A percentile compares a stretch with the other conserved stretches of the same genome.
Evolutionary conservation across 164 flowering plant species (phyloP).

Genomic region (Nymphaea colorata): DNA sequence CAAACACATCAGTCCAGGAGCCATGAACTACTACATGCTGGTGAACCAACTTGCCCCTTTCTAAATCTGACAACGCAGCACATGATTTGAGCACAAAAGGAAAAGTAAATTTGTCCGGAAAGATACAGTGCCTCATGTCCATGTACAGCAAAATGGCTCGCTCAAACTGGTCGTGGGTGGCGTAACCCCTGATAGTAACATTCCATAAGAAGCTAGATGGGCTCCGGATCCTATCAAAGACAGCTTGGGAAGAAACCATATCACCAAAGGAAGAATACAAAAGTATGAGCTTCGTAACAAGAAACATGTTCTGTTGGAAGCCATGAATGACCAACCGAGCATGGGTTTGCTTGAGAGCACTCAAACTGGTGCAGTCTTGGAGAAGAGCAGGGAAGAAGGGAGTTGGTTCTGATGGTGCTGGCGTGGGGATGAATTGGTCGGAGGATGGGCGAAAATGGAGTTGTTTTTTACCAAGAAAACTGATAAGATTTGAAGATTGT

Average conservation of each 20-base stretch:
- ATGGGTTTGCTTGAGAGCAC: slow-evolving; percentile 8
- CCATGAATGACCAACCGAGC: slow-evolving; percentile 9
- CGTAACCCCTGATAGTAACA: slow-evolving; percentile 7
- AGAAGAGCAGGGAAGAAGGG: not conserved
- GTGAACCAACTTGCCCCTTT: slow-evolving; percentile 8
- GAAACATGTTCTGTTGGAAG: not conserved
- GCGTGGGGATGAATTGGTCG: not conserved
- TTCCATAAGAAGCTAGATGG: slow-evolving; percentile 11
- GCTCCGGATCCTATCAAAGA: not conserved
- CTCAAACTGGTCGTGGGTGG: slow-evolving; percentile 6
- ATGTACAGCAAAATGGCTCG: slow-evolving; percentile 2
- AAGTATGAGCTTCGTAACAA: not conserved
- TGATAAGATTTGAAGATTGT: not conserved
- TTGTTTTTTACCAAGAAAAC: not conserved
- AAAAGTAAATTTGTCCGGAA: slow-evolving; percentile 11
- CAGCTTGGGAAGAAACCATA: slow-evolving; percentile 2
- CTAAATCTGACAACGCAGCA: slow-evolving; percentile 11
- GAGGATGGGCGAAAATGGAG: not conserved
- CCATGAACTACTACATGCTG: slow-evolving; percentile 8
- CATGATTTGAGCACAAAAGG: slow-evolving; percentile 11
- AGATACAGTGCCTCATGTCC: not conserved
- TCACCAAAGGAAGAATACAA: slow-evolving; percentile 5
- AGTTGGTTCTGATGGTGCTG: not conserved
- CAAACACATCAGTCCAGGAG: slow-evolving; percentile 4
- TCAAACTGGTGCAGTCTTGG: slow-evolving; percentile 1